These are phyloP conservation scores for Boletus speciosus DNA, from an alignment of 768 basidiomycete genomes.

Conservation along the genomic window DNA sequence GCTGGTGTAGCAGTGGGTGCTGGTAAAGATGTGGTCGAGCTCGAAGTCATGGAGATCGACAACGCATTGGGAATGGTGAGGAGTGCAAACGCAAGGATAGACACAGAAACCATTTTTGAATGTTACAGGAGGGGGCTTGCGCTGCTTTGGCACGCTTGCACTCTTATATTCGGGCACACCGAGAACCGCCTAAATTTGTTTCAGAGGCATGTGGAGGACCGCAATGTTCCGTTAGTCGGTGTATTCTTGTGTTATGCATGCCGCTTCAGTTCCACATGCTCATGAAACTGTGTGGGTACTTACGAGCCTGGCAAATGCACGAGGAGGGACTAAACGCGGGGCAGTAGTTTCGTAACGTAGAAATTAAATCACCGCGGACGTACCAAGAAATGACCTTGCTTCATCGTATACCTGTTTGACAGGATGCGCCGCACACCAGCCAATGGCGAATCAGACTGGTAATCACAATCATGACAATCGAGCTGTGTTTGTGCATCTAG, in stretches of 20 bases:
- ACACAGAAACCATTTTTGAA: constrained; percentile 3
- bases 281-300: too few species aligned
- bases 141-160: too few species aligned
- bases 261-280: too few species aligned
- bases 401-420: too few species aligned
- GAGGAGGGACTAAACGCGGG: too few species aligned
- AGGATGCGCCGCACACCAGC: background rate
- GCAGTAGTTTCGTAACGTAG: too few species aligned
- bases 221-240: background rate
- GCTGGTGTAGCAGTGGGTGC: background rate
- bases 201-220: background rate
- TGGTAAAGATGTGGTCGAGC: background rate
- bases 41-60: background rate
- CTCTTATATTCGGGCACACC: constrained; percentile 5
- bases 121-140: too few species aligned
- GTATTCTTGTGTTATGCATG: background rate
- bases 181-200: background rate
- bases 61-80: constrained; percentile 3
- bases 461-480: background rate
- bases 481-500: background rate
- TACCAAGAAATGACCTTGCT: too few species aligned
- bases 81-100: constrained; percentile 8
- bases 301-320: too few species aligned
- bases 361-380: too few species aligned
- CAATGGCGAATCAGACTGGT: too few species aligned